Evolutionary conservation across 768 basidiomycete species (phyloP).

Genomic region (Boletus barrowsii): DNA sequence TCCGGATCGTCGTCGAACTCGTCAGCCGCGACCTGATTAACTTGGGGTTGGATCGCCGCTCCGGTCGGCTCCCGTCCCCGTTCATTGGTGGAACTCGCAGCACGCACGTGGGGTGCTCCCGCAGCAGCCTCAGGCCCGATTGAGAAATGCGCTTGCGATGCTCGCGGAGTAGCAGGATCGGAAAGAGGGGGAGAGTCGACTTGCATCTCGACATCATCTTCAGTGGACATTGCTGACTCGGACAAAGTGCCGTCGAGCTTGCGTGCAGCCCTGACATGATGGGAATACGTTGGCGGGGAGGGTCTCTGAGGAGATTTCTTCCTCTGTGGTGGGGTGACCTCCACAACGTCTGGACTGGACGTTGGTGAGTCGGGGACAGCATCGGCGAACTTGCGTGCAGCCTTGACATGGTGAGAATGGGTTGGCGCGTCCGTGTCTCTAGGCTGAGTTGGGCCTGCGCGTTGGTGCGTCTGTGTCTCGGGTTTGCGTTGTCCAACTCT

Average conservation of each 20-base stretch:
- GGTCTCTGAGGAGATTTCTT: background rate
- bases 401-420: background rate
- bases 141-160: background rate
- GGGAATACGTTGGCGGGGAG: background rate
- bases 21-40: background rate
- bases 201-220: conserved; percentile 15
- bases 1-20: conserved; percentile 22
- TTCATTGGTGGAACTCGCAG: background rate
- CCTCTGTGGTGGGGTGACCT: background rate
- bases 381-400: background rate
- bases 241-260: background rate
- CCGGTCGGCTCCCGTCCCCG: background rate
- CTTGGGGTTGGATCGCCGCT: background rate
- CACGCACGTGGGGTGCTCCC: background rate
- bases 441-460: background rate
- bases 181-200: background rate
- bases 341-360: background rate
- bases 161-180: background rate
- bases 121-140: background rate
- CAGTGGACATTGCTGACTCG: background rate
- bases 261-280: background rate
- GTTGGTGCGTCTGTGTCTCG: too few species aligned
- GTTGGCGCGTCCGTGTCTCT: conserved; percentile 1
- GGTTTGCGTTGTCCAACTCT: background rate
- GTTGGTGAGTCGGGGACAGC: background rate